phyloP scores from a whole-genome alignment of 495 filamentous ascomycete species.

The Geoglossum glabrum region DNA sequence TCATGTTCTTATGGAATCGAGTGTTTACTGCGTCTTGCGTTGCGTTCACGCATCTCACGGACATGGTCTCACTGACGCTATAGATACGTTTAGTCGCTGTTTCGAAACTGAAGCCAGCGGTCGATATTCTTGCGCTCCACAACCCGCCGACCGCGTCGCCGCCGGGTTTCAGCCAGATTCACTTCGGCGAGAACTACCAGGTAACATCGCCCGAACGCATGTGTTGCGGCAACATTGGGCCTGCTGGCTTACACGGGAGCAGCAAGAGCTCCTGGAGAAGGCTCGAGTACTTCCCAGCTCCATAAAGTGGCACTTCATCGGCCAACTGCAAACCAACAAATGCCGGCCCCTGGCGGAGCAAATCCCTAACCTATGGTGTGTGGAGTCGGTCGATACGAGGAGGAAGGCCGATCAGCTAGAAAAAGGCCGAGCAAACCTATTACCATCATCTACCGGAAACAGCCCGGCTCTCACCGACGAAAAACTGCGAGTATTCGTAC shows the following conservation, averaged over 20 bases:
- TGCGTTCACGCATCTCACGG: background rate
- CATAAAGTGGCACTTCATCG: conserved; percentile 93
- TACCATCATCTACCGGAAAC: conserved; percentile 7
- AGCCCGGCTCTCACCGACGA: background rate
- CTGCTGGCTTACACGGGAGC: conserved; percentile 24
- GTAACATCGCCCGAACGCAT: background rate
- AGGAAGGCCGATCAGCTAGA: conserved; percentile 76
- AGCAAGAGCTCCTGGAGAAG: conserved; percentile 60
- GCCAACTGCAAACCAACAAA: conserved; percentile 76
- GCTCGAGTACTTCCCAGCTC: conserved; percentile 51
- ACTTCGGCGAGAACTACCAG: conserved; percentile 93
- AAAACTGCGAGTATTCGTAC: conserved; percentile 57
- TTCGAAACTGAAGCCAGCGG: conserved; percentile 79
- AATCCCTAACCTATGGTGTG: conserved; percentile 79
- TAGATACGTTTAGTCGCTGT: conserved; percentile 78
- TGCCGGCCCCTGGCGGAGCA: conserved; percentile 66
- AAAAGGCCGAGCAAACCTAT: conserved; percentile 44
- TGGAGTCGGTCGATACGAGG: conserved; percentile 67
- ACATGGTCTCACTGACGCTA: background rate
- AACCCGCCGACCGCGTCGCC: conserved; percentile 19
- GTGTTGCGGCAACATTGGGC: background rate
- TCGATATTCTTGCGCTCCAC: conserved; percentile 73
- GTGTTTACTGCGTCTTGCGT: background rate
- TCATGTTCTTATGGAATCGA: background rate
- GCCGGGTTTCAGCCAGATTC: conserved; percentile 29